phyloP scores from a whole-genome alignment of 2,329 filamentous ascomycete species.

The Calonectria naviculata region DNA sequence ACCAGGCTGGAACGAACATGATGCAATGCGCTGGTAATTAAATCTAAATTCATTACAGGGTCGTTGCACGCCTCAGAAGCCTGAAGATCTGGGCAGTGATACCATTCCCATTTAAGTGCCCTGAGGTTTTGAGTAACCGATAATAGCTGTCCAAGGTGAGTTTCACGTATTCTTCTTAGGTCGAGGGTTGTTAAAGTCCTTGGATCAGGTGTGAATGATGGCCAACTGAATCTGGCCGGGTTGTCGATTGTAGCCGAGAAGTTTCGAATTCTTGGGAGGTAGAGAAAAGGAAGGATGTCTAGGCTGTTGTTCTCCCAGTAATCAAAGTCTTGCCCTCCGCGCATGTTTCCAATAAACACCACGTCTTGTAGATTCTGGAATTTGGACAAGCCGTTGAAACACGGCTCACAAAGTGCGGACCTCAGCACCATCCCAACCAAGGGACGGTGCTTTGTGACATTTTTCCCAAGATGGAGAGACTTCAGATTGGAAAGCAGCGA shows the following conservation, averaged over 20 bases:
- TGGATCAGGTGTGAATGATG: background rate
- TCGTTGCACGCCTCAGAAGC: too few relatives aligned
- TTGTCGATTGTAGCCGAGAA: background rate
- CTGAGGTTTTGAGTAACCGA: background rate
- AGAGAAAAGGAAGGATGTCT: background rate
- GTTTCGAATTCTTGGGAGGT: background rate
- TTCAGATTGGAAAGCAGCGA: too few relatives aligned
- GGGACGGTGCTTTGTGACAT: too few relatives aligned
- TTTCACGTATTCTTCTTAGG: background rate
- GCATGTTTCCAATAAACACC: too few relatives aligned
- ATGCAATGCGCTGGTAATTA: too few relatives aligned
- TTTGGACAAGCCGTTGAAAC: too few relatives aligned
- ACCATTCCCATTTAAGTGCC: background rate
- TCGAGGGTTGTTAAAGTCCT: background rate
- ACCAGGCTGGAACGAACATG: too few relatives aligned
- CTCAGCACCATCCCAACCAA: too few relatives aligned
- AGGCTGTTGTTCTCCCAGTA: background rate
- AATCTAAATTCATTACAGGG: too few relatives aligned
- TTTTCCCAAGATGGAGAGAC: too few relatives aligned
- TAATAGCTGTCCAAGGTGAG: background rate
- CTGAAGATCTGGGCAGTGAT: background rate
- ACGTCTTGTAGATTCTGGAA: too few relatives aligned
- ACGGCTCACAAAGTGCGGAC: too few relatives aligned
- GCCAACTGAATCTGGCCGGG: background rate
- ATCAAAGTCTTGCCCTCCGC: background rate